Conservation (phyloP, 139 green algal species). For the Micractinium conductrix region DNA sequence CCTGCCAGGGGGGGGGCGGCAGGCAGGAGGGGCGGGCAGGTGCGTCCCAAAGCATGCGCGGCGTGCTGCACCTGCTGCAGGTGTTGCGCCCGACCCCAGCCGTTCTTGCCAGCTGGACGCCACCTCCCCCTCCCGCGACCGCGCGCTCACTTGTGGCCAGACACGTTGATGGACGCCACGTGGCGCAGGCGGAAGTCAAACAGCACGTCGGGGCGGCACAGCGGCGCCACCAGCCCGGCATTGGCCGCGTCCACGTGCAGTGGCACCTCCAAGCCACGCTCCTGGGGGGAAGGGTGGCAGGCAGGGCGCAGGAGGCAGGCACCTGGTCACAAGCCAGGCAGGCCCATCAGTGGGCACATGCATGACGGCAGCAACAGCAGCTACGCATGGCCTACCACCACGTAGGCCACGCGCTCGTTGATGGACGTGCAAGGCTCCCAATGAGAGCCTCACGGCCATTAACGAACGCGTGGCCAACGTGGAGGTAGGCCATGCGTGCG, state of each 20-base stretch:
- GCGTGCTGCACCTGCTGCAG: not conserved
- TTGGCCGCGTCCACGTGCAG: conserved; percentile 73
- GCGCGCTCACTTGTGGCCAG: conserved; percentile 52
- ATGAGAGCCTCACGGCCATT: no score
- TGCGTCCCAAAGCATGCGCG: not conserved
- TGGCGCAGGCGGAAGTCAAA: conserved; percentile 69
- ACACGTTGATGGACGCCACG: conserved; percentile 70
- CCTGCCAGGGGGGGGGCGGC: not conserved
- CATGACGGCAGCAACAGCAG: no score
- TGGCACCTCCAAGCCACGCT: conserved; percentile 51
- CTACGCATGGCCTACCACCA: no score
- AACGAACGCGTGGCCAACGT: no score
- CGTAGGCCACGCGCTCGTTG: no score
- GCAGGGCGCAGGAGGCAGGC: no score
- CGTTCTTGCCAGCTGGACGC: not conserved
- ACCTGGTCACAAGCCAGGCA: no score
- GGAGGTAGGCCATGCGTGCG: no score
- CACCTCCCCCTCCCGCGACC: not conserved
- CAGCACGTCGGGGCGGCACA: conserved; percentile 50
- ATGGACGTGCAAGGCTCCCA: no score
- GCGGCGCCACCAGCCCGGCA: conserved; percentile 51
- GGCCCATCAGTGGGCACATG: no score
- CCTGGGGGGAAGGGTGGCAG: not conserved
- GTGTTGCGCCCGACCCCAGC: not conserved
- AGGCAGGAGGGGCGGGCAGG: not conserved